Percentiles rank a stretch among this genome's conserved stretches.
phyloP scores from a whole-genome alignment of 1,284 basidiomycete genomes.

The Thelephora terrestris region DNA sequence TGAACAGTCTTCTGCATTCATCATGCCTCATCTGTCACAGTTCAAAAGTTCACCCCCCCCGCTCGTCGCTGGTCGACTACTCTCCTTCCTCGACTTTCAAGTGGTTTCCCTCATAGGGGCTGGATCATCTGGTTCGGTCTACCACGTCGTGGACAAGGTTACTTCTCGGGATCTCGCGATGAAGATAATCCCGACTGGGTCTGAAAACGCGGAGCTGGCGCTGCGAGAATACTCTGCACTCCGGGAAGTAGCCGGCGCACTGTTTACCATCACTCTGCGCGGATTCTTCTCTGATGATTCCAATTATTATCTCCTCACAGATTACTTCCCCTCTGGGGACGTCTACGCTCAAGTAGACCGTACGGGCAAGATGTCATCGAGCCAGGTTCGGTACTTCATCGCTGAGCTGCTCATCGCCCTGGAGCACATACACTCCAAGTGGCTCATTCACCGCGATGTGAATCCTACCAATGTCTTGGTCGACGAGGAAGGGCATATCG shows the following conservation, averaged over 20 bases:
- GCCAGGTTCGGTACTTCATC: slow-evolving; percentile 13
- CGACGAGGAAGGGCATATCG: slow-evolving; percentile 52
- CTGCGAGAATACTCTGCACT: slow-evolving; percentile 2
- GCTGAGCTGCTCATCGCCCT: slow-evolving; percentile 20
- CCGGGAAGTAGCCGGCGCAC: slow-evolving; percentile 7
- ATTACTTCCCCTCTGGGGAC: slow-evolving; percentile 16
- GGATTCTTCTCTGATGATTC: slow-evolving; percentile 19
- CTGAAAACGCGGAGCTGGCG: neutral
- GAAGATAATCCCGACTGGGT: slow-evolving; percentile 14
- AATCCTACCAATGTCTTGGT: slow-evolving; percentile 59
- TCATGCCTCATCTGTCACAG: neutral
- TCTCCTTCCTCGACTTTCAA: slow-evolving; percentile 12
- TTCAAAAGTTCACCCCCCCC: neutral
- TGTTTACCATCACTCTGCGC: slow-evolving; percentile 12
- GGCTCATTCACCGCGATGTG: slow-evolving; percentile 24
- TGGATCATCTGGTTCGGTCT: slow-evolving; percentile 20
- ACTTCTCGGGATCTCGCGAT: slow-evolving; percentile 14
- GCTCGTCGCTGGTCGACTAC: neutral
- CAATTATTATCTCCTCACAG: slow-evolving; percentile 17
- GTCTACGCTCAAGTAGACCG: slow-evolving; percentile 13
- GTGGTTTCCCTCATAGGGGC: slow-evolving; percentile 16
- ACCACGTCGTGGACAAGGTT: slow-evolving; percentile 16
- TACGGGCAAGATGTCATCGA: slow-evolving; percentile 8
- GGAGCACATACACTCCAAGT: slow-evolving; percentile 34
- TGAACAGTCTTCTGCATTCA: neutral